A percentile compares a stretch with the other conserved stretches of the same genome.
Conservation (phyloP, 768 basidiomycete genomes). For the Rossbeevera mucosa region DNA sequence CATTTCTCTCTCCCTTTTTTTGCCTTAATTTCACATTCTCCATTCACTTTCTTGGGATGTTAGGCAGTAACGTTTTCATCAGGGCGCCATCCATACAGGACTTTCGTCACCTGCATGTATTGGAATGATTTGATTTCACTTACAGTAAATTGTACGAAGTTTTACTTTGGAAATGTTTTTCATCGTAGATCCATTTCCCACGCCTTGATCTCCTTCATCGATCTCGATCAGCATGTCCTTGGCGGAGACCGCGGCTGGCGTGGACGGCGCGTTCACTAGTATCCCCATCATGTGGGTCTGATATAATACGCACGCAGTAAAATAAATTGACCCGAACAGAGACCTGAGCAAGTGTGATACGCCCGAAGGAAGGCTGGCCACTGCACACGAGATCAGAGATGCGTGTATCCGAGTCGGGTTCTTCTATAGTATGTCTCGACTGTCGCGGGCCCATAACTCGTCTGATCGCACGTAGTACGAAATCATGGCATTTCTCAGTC, state of each 20-base stretch:
- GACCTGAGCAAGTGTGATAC: slow-evolving; percentile 19
- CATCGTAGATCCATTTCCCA: too few species aligned
- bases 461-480: slow-evolving; percentile 44
- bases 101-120: not conserved
- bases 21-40: not conserved
- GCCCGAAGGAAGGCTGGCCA: slow-evolving; percentile 32
- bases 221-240: slow-evolving; percentile 18
- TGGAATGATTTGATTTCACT: too few species aligned
- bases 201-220: not conserved
- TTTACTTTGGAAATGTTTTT: too few species aligned
- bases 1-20: not conserved
- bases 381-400: slow-evolving; percentile 59
- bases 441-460: not conserved
- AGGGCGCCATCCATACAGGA: slow-evolving; percentile 1
- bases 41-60: not conserved
- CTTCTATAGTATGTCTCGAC: slow-evolving; percentile 58
- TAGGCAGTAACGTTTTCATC: not conserved
- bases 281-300: slow-evolving; percentile 27
- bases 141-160: too few species aligned
- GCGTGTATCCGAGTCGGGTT: slow-evolving; percentile 83
- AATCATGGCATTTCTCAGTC: slow-evolving; percentile 70
- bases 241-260: slow-evolving; percentile 12
- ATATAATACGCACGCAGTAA: not conserved
- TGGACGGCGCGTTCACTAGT: slow-evolving; percentile 19
- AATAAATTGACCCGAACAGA: slow-evolving; percentile 8